Evolutionary conservation across 2,329 filamentous ascomycete genomes (phyloP), one percentile per base, ranked within the genome.

Genomic region (Didymella exigua): DNA sequence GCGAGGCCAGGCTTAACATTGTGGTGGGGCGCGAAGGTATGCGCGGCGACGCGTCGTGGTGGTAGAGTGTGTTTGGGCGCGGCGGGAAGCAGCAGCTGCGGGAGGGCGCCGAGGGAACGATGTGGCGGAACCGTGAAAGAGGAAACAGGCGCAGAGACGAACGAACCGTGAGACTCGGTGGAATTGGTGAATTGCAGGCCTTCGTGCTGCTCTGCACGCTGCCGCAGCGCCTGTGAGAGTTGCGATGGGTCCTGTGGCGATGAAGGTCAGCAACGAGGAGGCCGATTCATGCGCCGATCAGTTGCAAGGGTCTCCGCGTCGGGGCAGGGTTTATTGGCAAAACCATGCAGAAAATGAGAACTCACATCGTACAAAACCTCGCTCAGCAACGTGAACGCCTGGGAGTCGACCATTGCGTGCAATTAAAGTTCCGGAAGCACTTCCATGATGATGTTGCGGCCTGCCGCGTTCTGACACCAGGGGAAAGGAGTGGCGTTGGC

Each of bases 331-430:
- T 60, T 59, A 65, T 46, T 54, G 58, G 59, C 48, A 47, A 52
- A 47, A 52, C 46, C 47, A 52, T 36, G 41, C 24, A 63, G 46
- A 19, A 58, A 62, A 55, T 46, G 62, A 58, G 11, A 58, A 67
- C 72, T 73, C 64, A 74, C 72, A 67, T 74, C 63, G 56, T 70
- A 74, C 29, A 69, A 49, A 11, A 60, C 37, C 8, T 75, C 71
- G 9, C 57, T 61, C 45, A 75, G 61, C 60, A 63, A 51, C 1
- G 67, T 64, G 36, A 50, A 61, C 14, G 63, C 62, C 58, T 74
- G 64, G 42, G 66, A 71, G 48, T 73, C 68, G 37, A 63, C 63
- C 70, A 74, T 74, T 24, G 52, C 33, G 23, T 27, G 16, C 36
- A n/a, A 40, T 50, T 37, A 45, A 38, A 46, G 10, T 49, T 49